Evolutionary conservation across 768 basidiomycete species (phyloP).

Genomic region (Fistulinella prunicolor): DNA sequence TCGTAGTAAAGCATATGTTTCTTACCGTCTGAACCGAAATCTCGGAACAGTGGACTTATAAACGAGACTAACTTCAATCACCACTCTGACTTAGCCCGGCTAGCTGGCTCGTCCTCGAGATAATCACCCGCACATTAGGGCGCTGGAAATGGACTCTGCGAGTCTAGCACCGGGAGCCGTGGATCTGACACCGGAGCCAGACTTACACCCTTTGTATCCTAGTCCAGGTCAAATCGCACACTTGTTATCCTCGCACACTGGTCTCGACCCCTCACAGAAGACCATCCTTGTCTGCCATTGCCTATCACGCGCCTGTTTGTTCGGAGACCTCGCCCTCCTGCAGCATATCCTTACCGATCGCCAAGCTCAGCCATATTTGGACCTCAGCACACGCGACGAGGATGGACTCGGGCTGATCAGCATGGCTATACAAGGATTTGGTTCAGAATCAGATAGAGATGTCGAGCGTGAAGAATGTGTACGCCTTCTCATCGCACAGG

Average conservation of each 20-base stretch:
- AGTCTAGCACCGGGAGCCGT: slow-evolving; percentile 32
- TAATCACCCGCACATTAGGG: not conserved
- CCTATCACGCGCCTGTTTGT: slow-evolving; percentile 70
- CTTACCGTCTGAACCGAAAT: slow-evolving; percentile 20
- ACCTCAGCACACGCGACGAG: slow-evolving; percentile 73
- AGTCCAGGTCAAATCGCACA: slow-evolving; percentile 57
- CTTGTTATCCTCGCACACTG: slow-evolving; percentile 64
- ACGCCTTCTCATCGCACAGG: slow-evolving; percentile 72
- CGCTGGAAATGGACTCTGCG: slow-evolving; percentile 28
- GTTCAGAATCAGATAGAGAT: slow-evolving; percentile 75
- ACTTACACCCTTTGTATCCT: slow-evolving; percentile 78
- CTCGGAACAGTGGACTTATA: slow-evolving; percentile 1
- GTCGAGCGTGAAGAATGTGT: slow-evolving; percentile 92
- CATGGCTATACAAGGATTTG: slow-evolving; percentile 76
- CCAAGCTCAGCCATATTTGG: slow-evolving; percentile 62
- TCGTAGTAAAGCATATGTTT: slow-evolving; percentile 7
- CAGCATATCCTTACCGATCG: slow-evolving; percentile 69
- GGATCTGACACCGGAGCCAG: slow-evolving; percentile 72
- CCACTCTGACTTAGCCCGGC: slow-evolving; percentile 1
- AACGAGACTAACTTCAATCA: slow-evolving; percentile 7
- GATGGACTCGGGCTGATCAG: slow-evolving; percentile 83
- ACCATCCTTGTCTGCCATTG: slow-evolving; percentile 70
- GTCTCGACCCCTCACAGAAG: slow-evolving; percentile 66
- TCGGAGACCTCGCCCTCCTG: slow-evolving; percentile 70
- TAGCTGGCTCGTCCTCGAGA: slow-evolving; percentile 8